Base-by-base conservation (phyloP, 2,329 filamentous ascomycete genomes). In the Zymoseptoria pseudotritici region DNA sequence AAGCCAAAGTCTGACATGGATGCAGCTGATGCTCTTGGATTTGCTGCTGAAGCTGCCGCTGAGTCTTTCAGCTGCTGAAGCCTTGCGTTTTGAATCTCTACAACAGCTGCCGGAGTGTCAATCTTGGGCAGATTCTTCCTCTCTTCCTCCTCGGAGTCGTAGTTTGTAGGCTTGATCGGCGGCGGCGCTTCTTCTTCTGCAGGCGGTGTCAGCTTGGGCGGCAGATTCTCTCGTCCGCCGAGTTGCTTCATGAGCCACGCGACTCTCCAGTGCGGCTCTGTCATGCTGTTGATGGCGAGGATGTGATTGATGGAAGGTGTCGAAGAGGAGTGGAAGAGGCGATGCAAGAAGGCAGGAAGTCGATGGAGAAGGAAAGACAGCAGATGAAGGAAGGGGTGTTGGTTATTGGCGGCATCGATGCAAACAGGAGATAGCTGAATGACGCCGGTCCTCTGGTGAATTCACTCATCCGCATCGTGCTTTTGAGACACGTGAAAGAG, bases 171-270 rank as follows among this genome's bases (percentile, higher is more conserved):
- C 58, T 26, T 52, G n/a, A 19, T 54, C n/a, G 53, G 11, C 20
- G 53, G 21, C 19, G 51, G 36, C 50, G 29, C 26, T 20, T 59
- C 55, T 26, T 56, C 50, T 26, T 57, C 50, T 50, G 59, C 52
- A 46, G 58, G 22, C 13, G 60, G 57, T 7, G 58, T 50, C 17
- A 58, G 49, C 50, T 61, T 59, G 26, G 61, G 61, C 9, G 65
- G 65, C 49, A 67, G 53, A 19, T 63, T 63, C 21, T 61, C 54
- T 49, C 61, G 58, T 20, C 64, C 62, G 31, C 63, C 62, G 22
- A 66, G 61, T 22, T 53, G 58, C 13, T 60, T 56, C 19, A 66
- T 53, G 29, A 66, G 57, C 7, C 51, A 26, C 13, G 56, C 52
- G 13, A 64, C 29, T 20, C 11, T 49, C 50, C 8, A 26, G 20